Conservation (phyloP, 805 yeast species). For the Isabelozyma gotoi region DNA sequence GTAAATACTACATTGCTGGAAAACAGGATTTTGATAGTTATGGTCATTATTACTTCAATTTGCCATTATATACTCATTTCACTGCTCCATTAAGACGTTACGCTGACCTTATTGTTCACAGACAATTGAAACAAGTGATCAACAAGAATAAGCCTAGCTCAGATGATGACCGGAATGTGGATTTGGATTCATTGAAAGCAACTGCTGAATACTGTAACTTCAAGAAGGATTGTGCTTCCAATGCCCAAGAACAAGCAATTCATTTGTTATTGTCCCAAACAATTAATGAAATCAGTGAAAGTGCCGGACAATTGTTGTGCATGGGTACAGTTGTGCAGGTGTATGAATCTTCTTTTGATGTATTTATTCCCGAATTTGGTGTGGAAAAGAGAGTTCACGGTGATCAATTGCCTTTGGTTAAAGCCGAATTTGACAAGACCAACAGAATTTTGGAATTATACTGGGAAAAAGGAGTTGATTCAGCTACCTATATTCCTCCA, state of each 20-base stretch:
- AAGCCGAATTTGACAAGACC: slow-evolving; percentile 84
- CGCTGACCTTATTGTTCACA: slow-evolving; percentile 88
- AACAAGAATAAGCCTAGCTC: slow-evolving; percentile 18
- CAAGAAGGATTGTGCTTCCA: slow-evolving; percentile 89
- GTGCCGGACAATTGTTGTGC: slow-evolving; percentile 78
- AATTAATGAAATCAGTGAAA: slow-evolving; percentile 67
- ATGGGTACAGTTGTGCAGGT: slow-evolving; percentile 90
- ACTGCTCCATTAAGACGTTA: slow-evolving; percentile 91
- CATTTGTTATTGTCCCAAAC: slow-evolving; percentile 84
- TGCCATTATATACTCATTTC: slow-evolving; percentile 89
- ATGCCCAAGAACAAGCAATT: slow-evolving; percentile 92
- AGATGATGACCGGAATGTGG: slow-evolving; percentile 45
- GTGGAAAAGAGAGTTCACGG: slow-evolving; percentile 96
- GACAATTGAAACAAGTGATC: slow-evolving; percentile 77
- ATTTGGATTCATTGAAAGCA: slow-evolving; percentile 70
- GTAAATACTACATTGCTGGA: slow-evolving; percentile 87
- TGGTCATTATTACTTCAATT: slow-evolving; percentile 77
- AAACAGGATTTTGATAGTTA: slow-evolving; percentile 74
- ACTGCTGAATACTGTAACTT: slow-evolving; percentile 92
- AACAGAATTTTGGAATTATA: slow-evolving; percentile 71
- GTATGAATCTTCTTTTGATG: slow-evolving; percentile 94
- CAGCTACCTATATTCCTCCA: slow-evolving; percentile 88
- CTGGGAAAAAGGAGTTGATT: slow-evolving; percentile 92
- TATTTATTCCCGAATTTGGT: slow-evolving; percentile 88
- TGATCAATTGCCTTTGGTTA: slow-evolving; percentile 87